Conservation (phyloP, 225 moss, liverwort and hornwort genomes). For the Marchantia polymorpha region DNA sequence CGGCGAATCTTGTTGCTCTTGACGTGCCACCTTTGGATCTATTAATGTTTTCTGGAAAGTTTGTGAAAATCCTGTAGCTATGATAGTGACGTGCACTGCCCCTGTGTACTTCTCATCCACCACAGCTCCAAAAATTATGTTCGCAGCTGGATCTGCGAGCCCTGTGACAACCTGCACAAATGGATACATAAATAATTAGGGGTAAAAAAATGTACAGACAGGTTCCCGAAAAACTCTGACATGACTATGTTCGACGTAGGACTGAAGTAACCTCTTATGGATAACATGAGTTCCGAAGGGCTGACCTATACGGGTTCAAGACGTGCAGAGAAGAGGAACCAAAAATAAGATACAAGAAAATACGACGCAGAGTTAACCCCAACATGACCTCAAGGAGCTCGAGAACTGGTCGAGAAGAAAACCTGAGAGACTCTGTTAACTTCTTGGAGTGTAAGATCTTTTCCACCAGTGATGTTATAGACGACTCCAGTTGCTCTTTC, state of each 20-base stretch:
- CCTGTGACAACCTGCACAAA: slow-evolving; percentile 65
- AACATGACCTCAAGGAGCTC: background rate
- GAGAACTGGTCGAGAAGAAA: background rate
- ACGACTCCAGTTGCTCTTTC: slow-evolving; percentile 85
- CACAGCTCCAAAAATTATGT: slow-evolving; percentile 81
- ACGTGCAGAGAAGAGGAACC: background rate
- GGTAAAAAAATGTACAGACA: background rate
- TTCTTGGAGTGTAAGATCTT: slow-evolving; percentile 82
- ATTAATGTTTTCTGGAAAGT: slow-evolving; percentile 76
- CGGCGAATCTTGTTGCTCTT: slow-evolving; percentile 52
- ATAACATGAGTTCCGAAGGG: background rate
- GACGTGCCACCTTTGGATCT: slow-evolving; percentile 61
- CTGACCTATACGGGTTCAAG: background rate
- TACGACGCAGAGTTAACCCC: background rate
- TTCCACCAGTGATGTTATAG: slow-evolving; percentile 83
- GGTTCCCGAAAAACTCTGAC: background rate
- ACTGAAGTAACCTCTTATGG: background rate
- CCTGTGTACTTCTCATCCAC: slow-evolving; percentile 68
- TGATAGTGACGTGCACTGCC: slow-evolving; percentile 79
- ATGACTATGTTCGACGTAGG: background rate
- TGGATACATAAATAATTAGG: background rate
- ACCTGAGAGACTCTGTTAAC: slow-evolving; percentile 89
- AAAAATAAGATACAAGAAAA: background rate
- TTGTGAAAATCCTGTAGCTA: slow-evolving; percentile 86
- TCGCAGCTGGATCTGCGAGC: slow-evolving; percentile 74